Evolutionary conservation across 2,329 filamentous ascomycete genomes (phyloP), one percentile per base, ranked within the genome.

Genomic region (Thielaviopsis punctulata): DNA sequence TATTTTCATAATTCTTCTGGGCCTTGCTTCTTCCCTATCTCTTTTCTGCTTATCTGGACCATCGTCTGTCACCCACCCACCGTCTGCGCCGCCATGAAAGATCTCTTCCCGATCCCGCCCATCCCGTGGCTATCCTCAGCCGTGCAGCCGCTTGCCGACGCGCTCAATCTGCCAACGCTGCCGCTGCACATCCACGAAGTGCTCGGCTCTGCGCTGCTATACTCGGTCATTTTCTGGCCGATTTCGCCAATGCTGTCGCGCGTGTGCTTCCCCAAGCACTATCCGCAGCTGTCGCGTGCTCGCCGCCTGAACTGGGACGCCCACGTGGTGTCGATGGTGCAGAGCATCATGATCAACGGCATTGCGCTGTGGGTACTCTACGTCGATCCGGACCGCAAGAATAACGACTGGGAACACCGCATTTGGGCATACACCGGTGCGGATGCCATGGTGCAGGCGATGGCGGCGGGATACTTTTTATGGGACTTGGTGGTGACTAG

Each of bases 251-350:
- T 71, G 41, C 51, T 89, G 33, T 88, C 84, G 30, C 70, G 66
- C 45, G 61, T 69, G 53, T 63, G 87, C 55, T 79, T 83, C 57
- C 77, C 82, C 2, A 60, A 70, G 45, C 71, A 76, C 58, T 92
- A 92, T 67, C 63, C 69, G 27, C 73, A 86, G 59, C 76, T 79
- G 48, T 67, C 70, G 23, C 73, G 75, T 52, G 85, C 82, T 53
- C 76, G 74, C 62, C 67, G 67, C 45, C 71, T 87, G 56, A 92
- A 84, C 71, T 92, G 86, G 86, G 80, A 93, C 64, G 82, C 87
- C 22, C 86, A 90, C 63, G 80, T 90, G 52, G 86, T 92, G 27
- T 88, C 84, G n/a, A 75, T 92, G 58, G 71, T 86, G 52, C 86
- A 93, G 72, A 82, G 80, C 63, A 69, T 73, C 27, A 67, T 86